Base-by-base conservation (phyloP, 768 basidiomycete genomes). In the Mycena filopes region DNA sequence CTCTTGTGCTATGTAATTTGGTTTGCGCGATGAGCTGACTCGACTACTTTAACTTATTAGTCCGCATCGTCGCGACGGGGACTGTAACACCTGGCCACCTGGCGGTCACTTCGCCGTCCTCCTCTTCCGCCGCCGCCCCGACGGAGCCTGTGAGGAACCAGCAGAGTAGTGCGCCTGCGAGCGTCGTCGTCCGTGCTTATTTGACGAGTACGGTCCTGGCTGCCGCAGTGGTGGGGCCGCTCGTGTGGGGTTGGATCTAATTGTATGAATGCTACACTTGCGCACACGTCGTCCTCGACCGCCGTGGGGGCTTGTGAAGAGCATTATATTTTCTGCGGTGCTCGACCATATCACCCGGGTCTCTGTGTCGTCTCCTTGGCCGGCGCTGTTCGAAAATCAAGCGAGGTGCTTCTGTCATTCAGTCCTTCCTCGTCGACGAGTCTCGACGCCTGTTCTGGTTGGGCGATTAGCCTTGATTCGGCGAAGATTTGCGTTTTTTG, bases 1-100 rank as follows among this genome's bases (percentile, higher is more conserved):
- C 8, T 38, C 40, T 42, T 6, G 13, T 28, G 25, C 31, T 29
- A n/a, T n/a, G n/a, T n/a, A 16, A 9, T 36, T 36, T 36, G 36
- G 13, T 4, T 13, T 9, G 3, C 23, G n/a, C n/a, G n/a, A n/a
- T n/a, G n/a, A n/a, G n/a, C n/a, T n/a, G n/a, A n/a, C n/a, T n/a
- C n/a, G n/a, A n/a, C n/a, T n/a, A n/a, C n/a, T n/a, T n/a, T n/a
- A n/a, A n/a, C n/a, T n/a, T n/a, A n/a, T 20, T 43, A 68, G 67
- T 65, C 13, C 46, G 25, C 5, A 38, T 68, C 16, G 53, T 49
- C 7, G 67, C 67, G 10, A 68, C 67, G 16, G 67, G 67, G 38
- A 50, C 63, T 9, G 58, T 49, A 10, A 60, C 43, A 1, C 63
- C 67, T 1, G 58, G 58, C 28, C 67, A 68, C 26, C 25, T 68